Evolutionary conservation across 208 protist species (phyloP), one percentile per base, ranked within the genome.

Genomic region (Acanthamoeba healyi): DNA sequence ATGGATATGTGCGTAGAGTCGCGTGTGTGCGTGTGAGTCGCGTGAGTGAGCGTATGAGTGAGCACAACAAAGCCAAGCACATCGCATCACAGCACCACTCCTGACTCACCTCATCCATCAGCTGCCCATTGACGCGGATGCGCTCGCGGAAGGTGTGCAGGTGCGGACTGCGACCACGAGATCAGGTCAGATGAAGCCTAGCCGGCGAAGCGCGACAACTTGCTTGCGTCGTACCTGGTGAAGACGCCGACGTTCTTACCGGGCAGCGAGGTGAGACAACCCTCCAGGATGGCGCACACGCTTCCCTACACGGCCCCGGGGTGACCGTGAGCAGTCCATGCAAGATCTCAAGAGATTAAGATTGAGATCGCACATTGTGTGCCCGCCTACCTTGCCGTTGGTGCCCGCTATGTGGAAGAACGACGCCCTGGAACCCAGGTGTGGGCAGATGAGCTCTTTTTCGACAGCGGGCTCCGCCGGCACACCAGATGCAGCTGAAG

Each of bases 321-420:
- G 29, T 4, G 44, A 4, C 44, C 14, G 10, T 12, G 19, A 54
- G 10, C 5, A 17, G 19, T 54, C 19, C 19, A 12, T 22, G 1
- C 19, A 9, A 15, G 0, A 0, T 54, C 14, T 12, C 19, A 17
- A 38, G 32, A 38, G 19, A 10, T 36, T 10, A 70, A 70, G 32
- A 70, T 38, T 70, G 32, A 36, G 0, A 24, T 1, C 10, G 14
- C 12, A 38, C 32, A 0, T n/a, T n/a, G n/a, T n/a, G n/a, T n/a
- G n/a, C n/a, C n/a, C n/a, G n/a, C n/a, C n/a, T 49, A 86, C 77
- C 77, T 86, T 86, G 77, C 77, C 77, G 19, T 86, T 86, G 19
- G 77, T 86, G 17, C 77, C 77, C 7, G 77, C 77, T 6, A 86
- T 22, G 12, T 86, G 77, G 32, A 86, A 86, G n/a, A 86, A 86